Evolutionary conservation across 495 filamentous ascomycete genomes (phyloP).

Genomic region (Cetradonia linearis): DNA sequence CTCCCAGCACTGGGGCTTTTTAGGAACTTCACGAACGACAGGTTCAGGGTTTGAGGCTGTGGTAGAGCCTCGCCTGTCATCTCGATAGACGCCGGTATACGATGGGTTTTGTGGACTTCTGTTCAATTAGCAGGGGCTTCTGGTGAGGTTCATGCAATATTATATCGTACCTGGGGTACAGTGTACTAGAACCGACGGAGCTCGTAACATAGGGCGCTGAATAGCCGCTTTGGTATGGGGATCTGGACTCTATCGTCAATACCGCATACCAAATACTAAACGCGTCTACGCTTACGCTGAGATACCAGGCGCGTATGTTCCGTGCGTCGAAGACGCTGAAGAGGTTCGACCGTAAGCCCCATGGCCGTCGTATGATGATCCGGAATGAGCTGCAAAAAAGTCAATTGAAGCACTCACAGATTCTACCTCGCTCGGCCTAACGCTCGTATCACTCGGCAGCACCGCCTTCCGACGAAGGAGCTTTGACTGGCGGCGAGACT

Average conservation of each 20-base stretch:
- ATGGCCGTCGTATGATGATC: constrained; percentile 20
- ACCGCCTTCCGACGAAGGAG: constrained; percentile 19
- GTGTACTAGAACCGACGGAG: constrained; percentile 8
- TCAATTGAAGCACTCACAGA: constrained; percentile 24
- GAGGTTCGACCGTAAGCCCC: constrained; percentile 17
- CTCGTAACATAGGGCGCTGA: constrained; percentile 13
- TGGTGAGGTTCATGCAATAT: background rate
- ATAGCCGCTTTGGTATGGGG: constrained; percentile 18
- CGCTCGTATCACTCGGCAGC: constrained; percentile 22
- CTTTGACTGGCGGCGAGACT: constrained; percentile 24
- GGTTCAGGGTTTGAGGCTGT: constrained; percentile 19
- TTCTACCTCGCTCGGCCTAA: constrained; percentile 22
- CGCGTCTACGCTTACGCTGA: constrained; percentile 9
- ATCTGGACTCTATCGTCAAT: constrained; percentile 8
- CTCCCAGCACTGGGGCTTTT: constrained; percentile 90
- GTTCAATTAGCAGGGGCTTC: constrained; percentile 3
- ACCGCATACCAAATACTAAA: background rate
- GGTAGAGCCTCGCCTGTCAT: constrained; percentile 12
- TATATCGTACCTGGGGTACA: constrained; percentile 18
- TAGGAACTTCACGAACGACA: constrained; percentile 57
- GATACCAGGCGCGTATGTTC: constrained; percentile 10
- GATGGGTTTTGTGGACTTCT: constrained; percentile 10
- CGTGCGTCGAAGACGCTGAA: constrained; percentile 18
- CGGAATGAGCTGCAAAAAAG: constrained; percentile 24
- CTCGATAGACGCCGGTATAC: constrained; percentile 4